Base-by-base conservation (phyloP, 1,139 yeast genomes). In the Schwanniomyces etchellsii region DNA sequence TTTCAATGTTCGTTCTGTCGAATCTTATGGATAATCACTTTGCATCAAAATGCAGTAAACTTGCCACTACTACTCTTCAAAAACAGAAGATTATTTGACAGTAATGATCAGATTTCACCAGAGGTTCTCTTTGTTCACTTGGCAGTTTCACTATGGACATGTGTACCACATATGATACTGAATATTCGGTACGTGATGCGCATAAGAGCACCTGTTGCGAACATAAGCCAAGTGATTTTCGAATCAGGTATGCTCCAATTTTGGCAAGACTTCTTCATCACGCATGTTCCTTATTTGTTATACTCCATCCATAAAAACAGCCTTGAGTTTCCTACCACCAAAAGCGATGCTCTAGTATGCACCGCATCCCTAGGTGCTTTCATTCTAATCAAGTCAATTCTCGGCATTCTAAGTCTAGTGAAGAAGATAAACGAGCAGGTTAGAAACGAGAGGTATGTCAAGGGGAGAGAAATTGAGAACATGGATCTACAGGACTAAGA, bases 381-480 rank as follows among this genome's bases (percentile, higher is more conserved):
- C 25, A 40, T 45, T 2, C 27, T 40, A 3, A 24, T 42, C 13
- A 44, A 42, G 28, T 29, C 39, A 5, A 13, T 36, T 5, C 20
- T 30, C 5, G 44, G 41, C 5, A 35, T 37, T 10, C 18, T 24
- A 5, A 25, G 34, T 10, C 35, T 51, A 11, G 47, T 52, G 30
- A 33, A 34, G 3, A 41, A 43, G 17, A 46, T 69, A 26, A 64
- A 60, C 30, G 64, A 60, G 14, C 67, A 68, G 39, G 77, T 79
- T 18, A 77, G 74, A 45, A 75, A 74, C 36, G 79, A 77, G 41
- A 66, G 67, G 38, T 81, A 77, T 42, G 76, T 77, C 7, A 69
- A 68, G 35, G 84, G 83, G 1, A 71, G 77, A 44, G 72, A 80
- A 2, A 61, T 81, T 33, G 75, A 76, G 36, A 81, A 79, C 46